Percentiles rank a stretch among this genome's conserved stretches.
Evolutionary conservation across 1,284 basidiomycete genomes (phyloP).

Genomic region (Cryptococcus sp.): DNA sequence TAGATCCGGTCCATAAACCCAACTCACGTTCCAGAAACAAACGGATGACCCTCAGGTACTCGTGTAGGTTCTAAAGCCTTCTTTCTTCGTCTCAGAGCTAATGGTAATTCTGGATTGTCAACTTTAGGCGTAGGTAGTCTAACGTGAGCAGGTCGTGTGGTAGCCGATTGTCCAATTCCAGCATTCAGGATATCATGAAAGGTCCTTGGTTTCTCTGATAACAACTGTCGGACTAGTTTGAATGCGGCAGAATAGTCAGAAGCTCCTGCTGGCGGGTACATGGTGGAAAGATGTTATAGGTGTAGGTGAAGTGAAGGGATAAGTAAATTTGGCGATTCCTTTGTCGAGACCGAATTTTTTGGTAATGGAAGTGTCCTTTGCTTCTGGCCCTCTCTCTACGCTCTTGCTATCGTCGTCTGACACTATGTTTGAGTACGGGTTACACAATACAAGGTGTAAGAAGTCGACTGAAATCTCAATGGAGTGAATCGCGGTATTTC

Average conservation of each 20-base stretch:
- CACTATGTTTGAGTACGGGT: too few species aligned
- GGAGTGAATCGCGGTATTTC: not conserved
- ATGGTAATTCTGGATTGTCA: not conserved
- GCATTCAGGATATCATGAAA: slow-evolving; percentile 34
- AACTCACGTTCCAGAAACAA: not conserved
- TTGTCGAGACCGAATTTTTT: too few species aligned
- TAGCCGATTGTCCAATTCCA: slow-evolving; percentile 12
- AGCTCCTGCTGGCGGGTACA: too few species aligned
- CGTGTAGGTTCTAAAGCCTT: not conserved
- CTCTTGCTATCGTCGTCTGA: too few species aligned
- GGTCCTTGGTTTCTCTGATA: slow-evolving; percentile 23
- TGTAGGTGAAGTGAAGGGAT: too few species aligned
- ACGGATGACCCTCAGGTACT: not conserved
- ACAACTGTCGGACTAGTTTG: slow-evolving; percentile 27
- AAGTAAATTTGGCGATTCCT: too few species aligned
- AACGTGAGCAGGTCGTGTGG: not conserved
- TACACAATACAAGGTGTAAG: too few species aligned
- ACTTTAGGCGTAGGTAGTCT: not conserved
- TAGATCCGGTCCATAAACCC: too few species aligned
- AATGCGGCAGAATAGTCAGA: slow-evolving; percentile 12
- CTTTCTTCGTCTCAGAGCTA: not conserved
- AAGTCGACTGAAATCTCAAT: too few species aligned
- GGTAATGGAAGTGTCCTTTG: too few species aligned
- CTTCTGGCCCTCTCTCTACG: too few species aligned
- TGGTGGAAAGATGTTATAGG: too few species aligned